Evolutionary conservation across 2,329 filamentous ascomycete genomes (phyloP).

Genomic region (Rutstroemia sp.): DNA sequence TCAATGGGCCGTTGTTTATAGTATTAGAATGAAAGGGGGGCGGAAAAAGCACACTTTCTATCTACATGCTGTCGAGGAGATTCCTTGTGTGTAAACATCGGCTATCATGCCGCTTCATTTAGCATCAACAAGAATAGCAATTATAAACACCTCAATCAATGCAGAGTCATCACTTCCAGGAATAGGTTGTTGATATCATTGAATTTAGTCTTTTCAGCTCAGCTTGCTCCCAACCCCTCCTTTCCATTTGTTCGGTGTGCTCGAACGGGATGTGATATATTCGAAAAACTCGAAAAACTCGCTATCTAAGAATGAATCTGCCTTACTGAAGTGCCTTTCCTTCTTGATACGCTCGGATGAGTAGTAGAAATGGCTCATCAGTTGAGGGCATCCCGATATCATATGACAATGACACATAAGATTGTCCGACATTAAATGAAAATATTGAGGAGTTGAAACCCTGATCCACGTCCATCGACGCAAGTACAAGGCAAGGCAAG

Average conservation of each 20-base stretch:
- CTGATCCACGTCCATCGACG: background rate
- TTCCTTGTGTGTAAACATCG: background rate
- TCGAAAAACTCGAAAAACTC: background rate
- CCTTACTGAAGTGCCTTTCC: constrained; percentile 6
- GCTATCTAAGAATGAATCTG: background rate
- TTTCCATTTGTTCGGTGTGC: constrained; percentile 3
- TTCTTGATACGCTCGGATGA: background rate
- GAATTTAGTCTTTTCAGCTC: background rate
- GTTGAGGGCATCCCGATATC: background rate
- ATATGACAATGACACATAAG: constrained; percentile 7
- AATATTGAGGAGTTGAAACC: background rate
- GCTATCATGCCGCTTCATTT: background rate
- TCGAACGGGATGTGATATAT: background rate
- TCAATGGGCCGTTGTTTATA: constrained; percentile 4
- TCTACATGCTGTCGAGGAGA: background rate
- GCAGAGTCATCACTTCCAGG: background rate
- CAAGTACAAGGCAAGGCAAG: constrained; percentile 4
- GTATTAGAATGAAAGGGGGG: background rate
- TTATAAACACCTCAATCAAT: constrained; percentile 1
- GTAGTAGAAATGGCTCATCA: background rate
- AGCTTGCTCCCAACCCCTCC: constrained; percentile 4
- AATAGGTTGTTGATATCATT: background rate
- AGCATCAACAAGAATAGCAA: background rate
- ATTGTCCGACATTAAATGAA: background rate
- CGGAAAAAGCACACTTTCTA: background rate